Base-by-base conservation (phyloP, 441 rosid genomes). In the Raphanus hybrid region DNA sequence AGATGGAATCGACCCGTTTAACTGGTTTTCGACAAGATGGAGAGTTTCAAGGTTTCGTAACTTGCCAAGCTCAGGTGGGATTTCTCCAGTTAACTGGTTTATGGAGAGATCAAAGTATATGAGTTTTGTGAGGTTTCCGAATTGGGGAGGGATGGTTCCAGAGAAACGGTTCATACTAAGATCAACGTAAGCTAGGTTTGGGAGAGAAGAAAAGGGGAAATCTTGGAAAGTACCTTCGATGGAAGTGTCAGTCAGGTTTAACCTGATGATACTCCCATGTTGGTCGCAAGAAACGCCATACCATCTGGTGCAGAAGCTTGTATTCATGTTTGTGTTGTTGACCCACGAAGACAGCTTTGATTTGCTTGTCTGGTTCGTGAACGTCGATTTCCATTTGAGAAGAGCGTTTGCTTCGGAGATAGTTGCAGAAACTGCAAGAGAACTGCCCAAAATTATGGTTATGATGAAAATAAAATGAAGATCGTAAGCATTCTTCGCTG, bases 151-250 rank as follows among this genome's bases (percentile, higher is more conserved):
- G 37, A 82, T 75, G 18, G 50, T 54, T 58, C 82, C 80, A 4
- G 48, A 62, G 59, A 78, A 58, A 35, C 6, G 15, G 71, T 75
- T 82, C 59, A 2, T 32, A 41, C 62, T 60, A 26, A 82, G 80
- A 18, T 71, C 65, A 0, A 82, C 12, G 11, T 14, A 67, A 34
- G 50, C 32, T 12, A 82, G 81, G 45, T 77, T 55, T 6, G 81
- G 64, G 15, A 82, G 75, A 20, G 77, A 78, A 37, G 75, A 39
- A 65, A 82, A 82, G 1, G 69, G 69, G 72, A 80, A 78, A 4
- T 65, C 74, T 10, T 60, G 64, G 1, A 83, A 76, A 29, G 82
- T 81, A 64, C 84, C 86, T 80, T 70, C 55, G 9, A 83, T 65
- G 20, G 35, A 55, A 0, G 66, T 16, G 23, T 70, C 60, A n/a